Base-by-base conservation (phyloP, 306 rosid species). In the Macrotyloma uniflorum region DNA sequence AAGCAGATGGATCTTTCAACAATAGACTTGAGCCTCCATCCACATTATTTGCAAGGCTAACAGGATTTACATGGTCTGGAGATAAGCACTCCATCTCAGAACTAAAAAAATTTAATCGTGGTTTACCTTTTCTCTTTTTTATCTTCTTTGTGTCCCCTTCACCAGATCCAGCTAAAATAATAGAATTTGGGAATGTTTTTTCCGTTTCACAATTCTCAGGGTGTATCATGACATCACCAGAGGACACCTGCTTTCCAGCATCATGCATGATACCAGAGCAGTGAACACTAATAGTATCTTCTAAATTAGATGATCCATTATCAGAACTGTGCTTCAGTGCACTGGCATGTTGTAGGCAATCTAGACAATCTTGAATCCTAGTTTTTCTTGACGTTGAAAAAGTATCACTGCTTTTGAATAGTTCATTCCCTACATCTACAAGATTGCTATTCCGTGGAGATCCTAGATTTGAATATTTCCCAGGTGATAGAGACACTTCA, bases 21-120 rank as follows among this genome's bases (percentile, higher is more conserved):
- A 73, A 35, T 36, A 30, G 51, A 80, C 75, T 58, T 66, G 45
- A 66, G 68, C 78, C 63, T 72, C 84, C 80, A 85, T 86, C 82
- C 76, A 64, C 72, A 51, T 79, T 72, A 81, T 51, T 74, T 70
- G 79, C 51, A 76, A 51, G 50, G 67, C 67, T 53, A 80, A 72
- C 67, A 68, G 72, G 26, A 77, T 83, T 74, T 57, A 68, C 72
- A 74, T 72, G 70, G 24, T 84, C 84, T 49, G 67, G 70, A 81
- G 70, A 65, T 84, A 79, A 67, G 45, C 63, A 67, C n/a, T 72
- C 77, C 33, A 47, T 46, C 76, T 79, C 59, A 33, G 84, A 58
- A 82, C 85, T 75, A 65, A 87, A 77, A 82, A 79, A 15, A 13
- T 87, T 84, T 35, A 75, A 77, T 63, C 43, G 83, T 69, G 88